These are phyloP conservation scores for Aureobasidium sp. DNA, from an alignment of 2,329 filamentous ascomycete genomes.

Conservation along the genomic window DNA sequence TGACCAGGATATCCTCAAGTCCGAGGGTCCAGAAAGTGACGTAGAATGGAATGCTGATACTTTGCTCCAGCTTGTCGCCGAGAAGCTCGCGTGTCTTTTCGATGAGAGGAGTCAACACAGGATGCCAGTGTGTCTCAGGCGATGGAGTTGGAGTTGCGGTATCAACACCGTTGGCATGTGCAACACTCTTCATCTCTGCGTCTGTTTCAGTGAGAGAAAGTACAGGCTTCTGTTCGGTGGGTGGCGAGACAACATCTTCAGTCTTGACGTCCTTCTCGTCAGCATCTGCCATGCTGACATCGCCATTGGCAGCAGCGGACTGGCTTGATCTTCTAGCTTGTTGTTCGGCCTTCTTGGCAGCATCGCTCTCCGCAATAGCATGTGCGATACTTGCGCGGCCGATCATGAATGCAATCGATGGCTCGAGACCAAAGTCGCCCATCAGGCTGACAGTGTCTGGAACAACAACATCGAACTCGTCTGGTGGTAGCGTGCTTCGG, in stretches of 20 bases:
- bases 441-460: constrained; percentile 69
- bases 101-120: constrained; percentile 65
- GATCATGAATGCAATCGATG: constrained; percentile 76
- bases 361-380: constrained; percentile 43
- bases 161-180: constrained; percentile 8
- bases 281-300: constrained; percentile 44
- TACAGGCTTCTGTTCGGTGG: constrained; percentile 10
- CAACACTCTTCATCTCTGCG: constrained; percentile 12
- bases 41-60: constrained; percentile 72
- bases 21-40: constrained; percentile 88
- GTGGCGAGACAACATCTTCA: constrained; percentile 13
- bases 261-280: constrained; percentile 27
- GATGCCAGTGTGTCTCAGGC: constrained; percentile 44
- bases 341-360: constrained; percentile 27
- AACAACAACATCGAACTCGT: constrained; percentile 69
- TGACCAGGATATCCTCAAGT: constrained; percentile 70
- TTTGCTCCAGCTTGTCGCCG: constrained; percentile 55
- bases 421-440: constrained; percentile 67
- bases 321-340: constrained; percentile 19
- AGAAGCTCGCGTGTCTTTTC: constrained; percentile 55
- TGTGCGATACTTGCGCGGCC: constrained; percentile 64
- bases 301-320: constrained; percentile 37
- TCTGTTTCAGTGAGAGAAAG: constrained; percentile 8
- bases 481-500: constrained; percentile 63
- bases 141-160: constrained; percentile 15